Percentiles rank a stretch among this genome's conserved stretches.
These are phyloP conservation scores for Pythium folliculosum DNA, from an alignment of 352 stramenopile genomes.

Conservation along the genomic window DNA sequence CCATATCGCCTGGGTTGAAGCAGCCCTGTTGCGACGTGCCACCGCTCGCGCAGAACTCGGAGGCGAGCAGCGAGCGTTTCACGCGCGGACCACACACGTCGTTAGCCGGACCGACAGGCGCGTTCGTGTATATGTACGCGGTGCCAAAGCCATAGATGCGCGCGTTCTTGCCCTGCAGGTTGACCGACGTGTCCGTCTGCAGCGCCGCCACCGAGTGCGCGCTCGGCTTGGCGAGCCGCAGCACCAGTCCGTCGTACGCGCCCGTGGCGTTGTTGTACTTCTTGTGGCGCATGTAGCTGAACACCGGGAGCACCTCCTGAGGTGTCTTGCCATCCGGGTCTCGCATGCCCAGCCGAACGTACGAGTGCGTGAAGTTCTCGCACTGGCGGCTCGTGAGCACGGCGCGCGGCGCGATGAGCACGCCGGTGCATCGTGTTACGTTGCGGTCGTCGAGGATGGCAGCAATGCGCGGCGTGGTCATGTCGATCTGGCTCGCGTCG, in stretches of 20 bases:
- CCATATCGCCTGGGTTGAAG: too few relatives aligned
- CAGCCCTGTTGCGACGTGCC: too few relatives aligned
- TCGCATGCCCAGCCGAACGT: not conserved
- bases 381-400: not conserved
- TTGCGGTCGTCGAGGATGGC: not conserved
- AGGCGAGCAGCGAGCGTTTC: too few relatives aligned
- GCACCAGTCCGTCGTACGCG: not conserved
- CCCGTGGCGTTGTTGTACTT: not conserved
- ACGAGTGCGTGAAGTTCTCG: not conserved
- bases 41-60: too few relatives aligned
- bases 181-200: not conserved
- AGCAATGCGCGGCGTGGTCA: not conserved
- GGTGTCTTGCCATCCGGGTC: not conserved
- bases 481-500: not conserved
- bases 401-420: not conserved
- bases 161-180: not conserved
- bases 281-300: not conserved
- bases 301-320: not conserved
- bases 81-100: too few relatives aligned
- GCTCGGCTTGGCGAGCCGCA: not conserved
- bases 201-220: not conserved
- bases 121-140: not conserved
- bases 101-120: too few relatives aligned
- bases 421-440: not conserved
- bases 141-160: not conserved